Evolutionary conservation across 75 land plant genomes (phyloP).

Genomic region (Picea sitchensis): DNA sequence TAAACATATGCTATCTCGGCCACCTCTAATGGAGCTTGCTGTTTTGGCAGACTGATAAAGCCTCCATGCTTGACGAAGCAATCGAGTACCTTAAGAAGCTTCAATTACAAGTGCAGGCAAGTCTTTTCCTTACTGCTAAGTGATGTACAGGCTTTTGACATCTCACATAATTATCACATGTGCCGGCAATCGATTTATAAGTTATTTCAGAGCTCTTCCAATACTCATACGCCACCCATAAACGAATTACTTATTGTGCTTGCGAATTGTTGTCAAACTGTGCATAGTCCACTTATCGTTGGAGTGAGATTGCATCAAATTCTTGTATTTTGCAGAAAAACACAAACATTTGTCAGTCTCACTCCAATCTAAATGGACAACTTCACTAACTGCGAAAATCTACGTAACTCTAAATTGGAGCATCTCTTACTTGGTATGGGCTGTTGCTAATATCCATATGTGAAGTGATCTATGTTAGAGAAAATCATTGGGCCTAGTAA

Average conservation of each 20-base stretch:
- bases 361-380: too few relatives aligned
- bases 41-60: constrained; percentile 57
- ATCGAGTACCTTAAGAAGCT: constrained; percentile 67
- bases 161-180: background rate
- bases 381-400: too few relatives aligned
- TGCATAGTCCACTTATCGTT: too few relatives aligned
- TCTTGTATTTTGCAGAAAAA: too few relatives aligned
- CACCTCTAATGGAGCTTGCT: background rate
- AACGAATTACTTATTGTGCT: background rate
- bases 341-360: too few relatives aligned
- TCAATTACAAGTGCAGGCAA: constrained; percentile 52
- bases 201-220: background rate
- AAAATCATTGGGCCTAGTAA: too few relatives aligned
- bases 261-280: background rate
- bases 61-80: constrained; percentile 70
- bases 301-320: too few relatives aligned
- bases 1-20: background rate
- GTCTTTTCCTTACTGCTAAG: background rate
- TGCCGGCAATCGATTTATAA: background rate
- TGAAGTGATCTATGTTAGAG: background rate
- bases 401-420: too few relatives aligned
- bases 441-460: background rate
- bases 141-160: background rate
- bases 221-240: background rate
- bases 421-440: background rate